These are phyloP conservation scores for Flaveria ramosissima DNA, from an alignment of 129 eudicot species.

Conservation along the genomic window DNA sequence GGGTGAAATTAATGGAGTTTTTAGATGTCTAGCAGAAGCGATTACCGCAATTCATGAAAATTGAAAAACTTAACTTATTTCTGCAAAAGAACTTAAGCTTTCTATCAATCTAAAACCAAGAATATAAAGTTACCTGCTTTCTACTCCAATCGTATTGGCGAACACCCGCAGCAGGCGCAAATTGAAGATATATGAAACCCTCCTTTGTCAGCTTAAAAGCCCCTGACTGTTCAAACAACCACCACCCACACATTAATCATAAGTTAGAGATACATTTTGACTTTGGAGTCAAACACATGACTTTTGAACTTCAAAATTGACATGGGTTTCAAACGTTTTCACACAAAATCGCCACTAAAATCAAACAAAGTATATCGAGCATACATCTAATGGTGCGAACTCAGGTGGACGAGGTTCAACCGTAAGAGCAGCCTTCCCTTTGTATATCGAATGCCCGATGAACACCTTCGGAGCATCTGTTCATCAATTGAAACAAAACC, in stretches of 20 bases:
- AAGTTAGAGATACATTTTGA: not conserved
- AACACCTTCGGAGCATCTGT: conserved; percentile 60
- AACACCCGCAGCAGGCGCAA: conserved; percentile 86
- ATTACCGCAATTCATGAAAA: not conserved
- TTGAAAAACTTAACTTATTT: not conserved
- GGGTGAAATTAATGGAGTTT: not conserved
- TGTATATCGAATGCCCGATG: conserved; percentile 75
- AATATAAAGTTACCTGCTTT: conserved; percentile 62
- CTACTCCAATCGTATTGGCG: conserved; percentile 94
- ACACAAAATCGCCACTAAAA: not conserved
- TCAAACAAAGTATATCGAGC: conserved; percentile 18
- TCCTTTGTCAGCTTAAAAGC: conserved; percentile 76
- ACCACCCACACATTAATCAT: not conserved
- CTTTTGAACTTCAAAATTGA: not conserved
- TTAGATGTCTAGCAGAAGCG: not conserved
- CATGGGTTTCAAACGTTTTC: not conserved
- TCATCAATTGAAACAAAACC: conserved; percentile 31
- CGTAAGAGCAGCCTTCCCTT: conserved; percentile 85
- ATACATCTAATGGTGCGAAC: conserved; percentile 73
- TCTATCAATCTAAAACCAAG: not conserved
- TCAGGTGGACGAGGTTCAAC: conserved; percentile 87
- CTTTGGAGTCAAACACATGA: conserved; percentile 15
- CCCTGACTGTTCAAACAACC: conserved; percentile 61
- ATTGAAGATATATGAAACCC: conserved; percentile 78
- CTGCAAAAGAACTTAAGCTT: not conserved